Conservation (phyloP, 2,329 filamentous ascomycete genomes). For the Xenoacremonium recifei region DNA sequence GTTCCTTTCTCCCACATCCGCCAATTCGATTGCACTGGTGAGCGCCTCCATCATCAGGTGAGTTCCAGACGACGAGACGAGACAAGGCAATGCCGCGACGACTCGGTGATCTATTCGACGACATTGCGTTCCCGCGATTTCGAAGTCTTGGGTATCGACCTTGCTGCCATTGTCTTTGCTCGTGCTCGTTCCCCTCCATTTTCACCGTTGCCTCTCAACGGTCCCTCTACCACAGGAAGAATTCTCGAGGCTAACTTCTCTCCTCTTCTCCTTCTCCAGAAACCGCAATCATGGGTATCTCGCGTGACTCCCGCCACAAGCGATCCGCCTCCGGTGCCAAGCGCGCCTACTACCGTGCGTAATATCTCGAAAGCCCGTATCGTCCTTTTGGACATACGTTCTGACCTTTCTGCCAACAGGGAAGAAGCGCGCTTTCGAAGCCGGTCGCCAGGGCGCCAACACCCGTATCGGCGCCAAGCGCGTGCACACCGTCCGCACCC, state of each 20-base stretch:
- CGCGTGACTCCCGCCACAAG: constrained; percentile 99
- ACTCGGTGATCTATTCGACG: constrained; percentile 23
- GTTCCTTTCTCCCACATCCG: constrained; percentile 38
- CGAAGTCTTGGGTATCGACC: constrained; percentile 21
- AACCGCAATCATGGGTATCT: constrained; percentile 97
- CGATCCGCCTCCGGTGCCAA: constrained; percentile 98
- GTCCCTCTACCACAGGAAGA: constrained; percentile 1
- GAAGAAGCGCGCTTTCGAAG: constrained; percentile 99
- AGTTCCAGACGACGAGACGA: constrained; percentile 32
- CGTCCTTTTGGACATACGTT: constrained; percentile 59
- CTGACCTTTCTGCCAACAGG: constrained; percentile 72
- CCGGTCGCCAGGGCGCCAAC: constrained; percentile 98
- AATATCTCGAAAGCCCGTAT: constrained; percentile 66
- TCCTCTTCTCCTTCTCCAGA: constrained; percentile 42
- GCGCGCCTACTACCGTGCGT: constrained; percentile 86
- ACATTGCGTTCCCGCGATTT: constrained; percentile 19
- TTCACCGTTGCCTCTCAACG: background rate
- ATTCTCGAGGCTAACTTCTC: constrained; percentile 17
- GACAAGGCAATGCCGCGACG: constrained; percentile 9
- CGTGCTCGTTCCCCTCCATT: constrained; percentile 3
- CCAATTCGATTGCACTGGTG: constrained; percentile 50
- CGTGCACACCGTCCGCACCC: constrained; percentile 94
- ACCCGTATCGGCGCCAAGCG: constrained; percentile 98
- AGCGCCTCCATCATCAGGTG: constrained; percentile 48
- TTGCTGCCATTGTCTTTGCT: no score